Percentiles rank a stretch among this genome's conserved stretches.
These are phyloP conservation scores for Gracilaria gracilis DNA, from an alignment of 23 red algal species.

Conservation along the genomic window DNA sequence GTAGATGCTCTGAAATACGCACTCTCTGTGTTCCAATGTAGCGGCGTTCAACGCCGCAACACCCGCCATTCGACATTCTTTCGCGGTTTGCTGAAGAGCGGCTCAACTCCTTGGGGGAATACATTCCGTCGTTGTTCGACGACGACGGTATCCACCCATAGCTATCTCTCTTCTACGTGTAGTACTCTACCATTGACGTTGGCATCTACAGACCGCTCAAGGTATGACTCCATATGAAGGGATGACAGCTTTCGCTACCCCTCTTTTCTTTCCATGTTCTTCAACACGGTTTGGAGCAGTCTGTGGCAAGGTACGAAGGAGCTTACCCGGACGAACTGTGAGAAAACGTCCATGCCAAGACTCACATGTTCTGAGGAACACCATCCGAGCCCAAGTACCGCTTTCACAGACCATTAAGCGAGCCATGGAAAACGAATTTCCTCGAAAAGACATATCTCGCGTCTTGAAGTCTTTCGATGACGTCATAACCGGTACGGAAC, in stretches of 20 bases:
- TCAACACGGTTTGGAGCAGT: neutral
- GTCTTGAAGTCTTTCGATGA: slow-evolving; percentile 66
- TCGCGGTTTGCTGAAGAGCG: too few relatives aligned
- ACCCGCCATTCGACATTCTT: too few relatives aligned
- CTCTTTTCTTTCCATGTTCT: neutral
- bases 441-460: slow-evolving; percentile 39
- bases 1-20: too few relatives aligned
- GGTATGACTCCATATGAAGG: neutral
- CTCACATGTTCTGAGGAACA: neutral
- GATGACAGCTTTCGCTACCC: neutral
- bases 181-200: too few relatives aligned
- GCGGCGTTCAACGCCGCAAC: too few relatives aligned
- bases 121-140: too few relatives aligned
- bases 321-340: neutral
- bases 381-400: slow-evolving; percentile 34
- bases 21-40: too few relatives aligned
- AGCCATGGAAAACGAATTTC: slow-evolving; percentile 56
- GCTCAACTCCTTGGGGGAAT: too few relatives aligned
- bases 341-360: neutral
- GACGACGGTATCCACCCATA: too few relatives aligned
- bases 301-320: neutral
- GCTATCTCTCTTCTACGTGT: too few relatives aligned
- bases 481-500: slow-evolving; percentile 23
- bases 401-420: slow-evolving; percentile 25
- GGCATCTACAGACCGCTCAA: neutral